Base-by-base conservation (phyloP, 2,329 filamentous ascomycete genomes). In the Penicillium hesseltinei region DNA sequence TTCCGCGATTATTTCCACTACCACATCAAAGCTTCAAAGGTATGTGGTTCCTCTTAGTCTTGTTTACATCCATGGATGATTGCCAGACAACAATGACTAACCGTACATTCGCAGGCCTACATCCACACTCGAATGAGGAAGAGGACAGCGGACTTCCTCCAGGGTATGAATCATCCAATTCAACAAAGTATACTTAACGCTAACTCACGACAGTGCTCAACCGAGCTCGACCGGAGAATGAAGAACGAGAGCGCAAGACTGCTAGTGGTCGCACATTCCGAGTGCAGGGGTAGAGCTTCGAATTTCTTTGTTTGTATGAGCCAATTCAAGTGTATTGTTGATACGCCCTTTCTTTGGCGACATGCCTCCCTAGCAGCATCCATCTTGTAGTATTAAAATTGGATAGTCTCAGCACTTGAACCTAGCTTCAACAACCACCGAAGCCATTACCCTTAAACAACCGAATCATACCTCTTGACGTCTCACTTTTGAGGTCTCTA, bases 1-100 rank as follows among this genome's bases (percentile, higher is more conserved):
- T 99, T 99, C 90, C 90, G 94, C 66, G 94, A 99, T 74, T 99
- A 99, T 78, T 99, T 99, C 83, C 94, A 99, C 77, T 99, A 99
- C 77, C 94, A 99, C 78, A 99, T 99, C 79, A 99, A 99, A 80
- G 95, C 94, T 31, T 97, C 92, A 62, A 99, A 99, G 82, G 85
- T 87, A 75, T 29, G 19, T 38, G 29, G 17, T 10, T 31, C 52
- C 40, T n/a, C 23, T 50, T 43, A 4, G 13, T 10, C 5, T 35
- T 51, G 40, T 19, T 21, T n/a, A 35, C 15, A 35, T 35, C 15
- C 33, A 35, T 48, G 44, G 9, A 19, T n/a, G 15, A n/a, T 35
- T n/a, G 2, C 47, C 15, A 19, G 31, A n/a, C 51, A 58, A 19
- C n/a, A 31, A 40, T 45, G 17, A 56, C 43, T 56, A 31, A 57